Conservation (phyloP, 2,329 filamentous ascomycete genomes). For the Xylariaceae sp. region DNA sequence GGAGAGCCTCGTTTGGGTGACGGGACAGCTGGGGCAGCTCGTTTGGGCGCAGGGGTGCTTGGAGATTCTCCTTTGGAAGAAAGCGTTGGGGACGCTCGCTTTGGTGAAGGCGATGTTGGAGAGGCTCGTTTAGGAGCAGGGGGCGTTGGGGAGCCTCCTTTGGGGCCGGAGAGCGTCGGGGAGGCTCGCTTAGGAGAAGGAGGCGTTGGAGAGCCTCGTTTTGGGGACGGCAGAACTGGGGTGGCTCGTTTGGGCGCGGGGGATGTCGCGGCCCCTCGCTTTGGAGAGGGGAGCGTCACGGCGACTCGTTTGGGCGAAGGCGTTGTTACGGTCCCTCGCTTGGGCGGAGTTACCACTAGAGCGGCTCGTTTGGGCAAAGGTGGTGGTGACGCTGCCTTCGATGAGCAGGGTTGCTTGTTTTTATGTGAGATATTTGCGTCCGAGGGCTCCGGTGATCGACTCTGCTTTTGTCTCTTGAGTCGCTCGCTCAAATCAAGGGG, state of each 20-base stretch:
- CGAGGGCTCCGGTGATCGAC: constrained; percentile 16
- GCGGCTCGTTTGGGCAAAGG: neutral
- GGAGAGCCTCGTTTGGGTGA: neutral
- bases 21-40: too few relatives aligned
- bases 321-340: too few relatives aligned
- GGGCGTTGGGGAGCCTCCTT: neutral
- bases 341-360: neutral
- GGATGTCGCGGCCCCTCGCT: too few relatives aligned
- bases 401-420: constrained; percentile 3
- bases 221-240: too few relatives aligned
- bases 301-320: too few relatives aligned
- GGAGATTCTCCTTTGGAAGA: neutral
- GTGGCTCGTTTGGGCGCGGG: too few relatives aligned
- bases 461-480: constrained; percentile 63
- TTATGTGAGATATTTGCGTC: constrained; percentile 1
- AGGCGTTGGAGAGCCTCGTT: too few relatives aligned
- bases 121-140: neutral
- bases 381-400: neutral
- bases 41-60: constrained; percentile 11
- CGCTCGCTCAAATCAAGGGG: constrained; percentile 79
- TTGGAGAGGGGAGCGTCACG: neutral
- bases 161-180: too few relatives aligned
- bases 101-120: too few relatives aligned
- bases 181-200: neutral
- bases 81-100: too few relatives aligned